These are phyloP conservation scores for Fonsecaea pugnacius DNA, from an alignment of 2,329 filamentous ascomycete species.

Conservation along the genomic window DNA sequence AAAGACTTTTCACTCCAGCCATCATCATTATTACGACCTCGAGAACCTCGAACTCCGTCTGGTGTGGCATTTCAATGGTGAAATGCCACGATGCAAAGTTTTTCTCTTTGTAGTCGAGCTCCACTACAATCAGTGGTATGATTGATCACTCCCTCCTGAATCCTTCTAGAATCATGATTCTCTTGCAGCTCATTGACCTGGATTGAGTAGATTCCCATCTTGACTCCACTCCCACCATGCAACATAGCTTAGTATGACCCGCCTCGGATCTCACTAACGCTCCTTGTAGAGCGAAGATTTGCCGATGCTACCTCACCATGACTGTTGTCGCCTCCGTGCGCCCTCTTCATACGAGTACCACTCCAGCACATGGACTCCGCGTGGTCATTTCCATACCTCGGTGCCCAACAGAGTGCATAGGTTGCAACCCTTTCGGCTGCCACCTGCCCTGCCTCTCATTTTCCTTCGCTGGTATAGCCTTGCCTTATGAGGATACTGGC, in stretches of 20 bases:
- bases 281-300: conserved; percentile 5
- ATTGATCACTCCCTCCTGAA: conserved; percentile 1
- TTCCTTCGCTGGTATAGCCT: background rate
- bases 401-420: conserved; percentile 2
- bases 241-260: background rate
- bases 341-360: background rate
- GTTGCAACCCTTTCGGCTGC: background rate
- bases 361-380: conserved; percentile 12
- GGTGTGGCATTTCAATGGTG: background rate
- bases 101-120: background rate
- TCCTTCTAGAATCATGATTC: conserved; percentile 6
- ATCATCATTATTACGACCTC: background rate
- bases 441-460: background rate
- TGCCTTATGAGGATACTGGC: conserved; percentile 1
- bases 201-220: background rate
- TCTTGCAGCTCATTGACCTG: conserved; percentile 1
- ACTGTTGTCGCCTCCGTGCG: background rate
- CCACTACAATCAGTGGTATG: conserved; percentile 1
- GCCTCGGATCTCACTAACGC: conserved; percentile 11
- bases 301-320: conserved; percentile 8
- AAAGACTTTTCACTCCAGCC: background rate
- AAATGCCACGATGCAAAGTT: background rate
- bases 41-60: background rate
- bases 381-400: background rate
- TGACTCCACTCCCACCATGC: background rate